Conservation (phyloP, 2,329 filamentous ascomycete species). For the Cercospora sp. region DNA sequence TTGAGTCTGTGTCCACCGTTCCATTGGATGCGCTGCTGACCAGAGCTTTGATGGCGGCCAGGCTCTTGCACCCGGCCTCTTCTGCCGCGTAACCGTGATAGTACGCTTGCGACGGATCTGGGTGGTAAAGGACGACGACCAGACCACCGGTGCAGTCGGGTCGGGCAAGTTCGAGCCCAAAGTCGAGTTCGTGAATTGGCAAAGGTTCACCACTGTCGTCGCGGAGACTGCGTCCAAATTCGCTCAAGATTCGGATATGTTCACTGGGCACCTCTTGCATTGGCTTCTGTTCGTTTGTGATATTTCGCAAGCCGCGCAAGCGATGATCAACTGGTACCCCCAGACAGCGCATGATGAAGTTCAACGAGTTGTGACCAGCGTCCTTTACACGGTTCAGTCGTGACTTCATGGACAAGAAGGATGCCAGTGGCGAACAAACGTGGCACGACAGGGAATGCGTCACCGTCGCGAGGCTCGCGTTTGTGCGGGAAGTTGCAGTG, state of each 20-base stretch:
- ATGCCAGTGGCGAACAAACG: no score
- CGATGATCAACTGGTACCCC: background rate
- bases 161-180: background rate
- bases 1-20: background rate
- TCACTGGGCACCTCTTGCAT: background rate
- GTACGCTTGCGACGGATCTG: background rate
- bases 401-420: no score
- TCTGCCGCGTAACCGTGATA: background rate
- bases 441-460: no score
- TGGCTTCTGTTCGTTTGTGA: no score
- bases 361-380: no score
- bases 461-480: no score
- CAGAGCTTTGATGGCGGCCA: background rate
- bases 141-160: background rate
- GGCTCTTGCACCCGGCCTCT: background rate
- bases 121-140: background rate
- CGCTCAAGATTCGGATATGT: background rate
- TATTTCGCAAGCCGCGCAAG: background rate
- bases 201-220: accelerated
- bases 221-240: background rate
- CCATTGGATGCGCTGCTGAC: background rate
- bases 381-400: no score
- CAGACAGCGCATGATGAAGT: background rate
- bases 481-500: no score
- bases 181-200: background rate